Evolutionary conservation across 2,329 filamentous ascomycete genomes (phyloP).

Genomic region (Colletotrichum caudatum): DNA sequence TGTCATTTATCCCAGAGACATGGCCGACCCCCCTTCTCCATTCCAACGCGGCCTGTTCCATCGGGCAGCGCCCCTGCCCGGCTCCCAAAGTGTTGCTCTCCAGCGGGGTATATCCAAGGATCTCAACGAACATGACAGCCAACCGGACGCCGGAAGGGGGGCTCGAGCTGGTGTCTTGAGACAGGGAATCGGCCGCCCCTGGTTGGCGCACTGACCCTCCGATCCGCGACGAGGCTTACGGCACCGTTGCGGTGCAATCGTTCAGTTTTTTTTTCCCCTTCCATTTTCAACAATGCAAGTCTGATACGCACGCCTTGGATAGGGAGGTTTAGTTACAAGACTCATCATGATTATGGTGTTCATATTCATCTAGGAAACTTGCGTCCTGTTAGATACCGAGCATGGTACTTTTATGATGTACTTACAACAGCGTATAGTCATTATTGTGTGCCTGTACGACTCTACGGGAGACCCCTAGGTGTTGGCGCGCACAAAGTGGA

Average conservation of each 20-base stretch:
- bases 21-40: conserved; percentile 7
- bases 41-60: conserved; percentile 16
- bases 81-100: conserved; percentile 9
- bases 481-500: too few relatives aligned
- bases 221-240: conserved; percentile 34
- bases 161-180: conserved; percentile 17
- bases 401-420: too few relatives aligned
- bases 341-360: too few relatives aligned
- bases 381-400: too few relatives aligned
- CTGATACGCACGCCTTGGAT: too few relatives aligned
- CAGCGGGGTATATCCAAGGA: conserved; percentile 29
- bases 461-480: too few relatives aligned
- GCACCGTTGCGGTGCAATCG: conserved; percentile 9
- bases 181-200: conserved; percentile 28
- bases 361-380: too few relatives aligned
- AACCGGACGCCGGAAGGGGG: conserved; percentile 17
- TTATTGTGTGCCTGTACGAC: too few relatives aligned
- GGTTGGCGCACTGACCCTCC: conserved; percentile 32
- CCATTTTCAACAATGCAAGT: not conserved
- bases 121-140: conserved; percentile 18
- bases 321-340: too few relatives aligned
- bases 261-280: not conserved
- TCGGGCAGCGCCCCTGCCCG: conserved; percentile 12
- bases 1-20: conserved; percentile 22
- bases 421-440: too few relatives aligned